Conservation (phyloP, 306 rosid species). For the Citrullus mucosospermus region DNA sequence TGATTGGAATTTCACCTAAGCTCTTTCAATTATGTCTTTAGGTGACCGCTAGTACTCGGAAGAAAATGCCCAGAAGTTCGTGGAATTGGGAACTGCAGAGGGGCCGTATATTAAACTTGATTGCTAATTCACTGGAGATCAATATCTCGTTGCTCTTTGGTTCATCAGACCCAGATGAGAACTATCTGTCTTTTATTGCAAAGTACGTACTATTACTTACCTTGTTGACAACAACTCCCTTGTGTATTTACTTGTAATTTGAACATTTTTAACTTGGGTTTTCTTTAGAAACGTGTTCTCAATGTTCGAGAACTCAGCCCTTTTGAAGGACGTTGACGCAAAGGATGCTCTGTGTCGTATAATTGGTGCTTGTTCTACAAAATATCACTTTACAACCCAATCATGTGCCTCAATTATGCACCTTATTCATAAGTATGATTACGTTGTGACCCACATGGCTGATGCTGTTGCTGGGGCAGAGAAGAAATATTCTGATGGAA, state of each 20-base stretch:
- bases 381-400: conserved; percentile 71
- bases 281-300: conserved; percentile 49
- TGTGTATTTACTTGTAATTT: not conserved
- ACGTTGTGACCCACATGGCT: conserved; percentile 69
- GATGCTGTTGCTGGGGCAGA: conserved; percentile 70
- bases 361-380: conserved; percentile 80
- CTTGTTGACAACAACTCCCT: not conserved
- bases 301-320: conserved; percentile 54
- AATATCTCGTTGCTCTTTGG: conserved; percentile 77
- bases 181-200: conserved; percentile 57
- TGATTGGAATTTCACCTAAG: not conserved
- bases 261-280: conserved; percentile 12
- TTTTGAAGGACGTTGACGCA: conserved; percentile 56
- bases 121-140: conserved; percentile 85
- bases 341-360: conserved; percentile 78
- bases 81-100: conserved; percentile 93
- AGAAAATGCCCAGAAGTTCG: conserved; percentile 39
- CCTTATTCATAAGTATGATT: conserved; percentile 83
- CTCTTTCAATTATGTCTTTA: conserved; percentile 16
- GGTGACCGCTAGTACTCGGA: conserved; percentile 51
- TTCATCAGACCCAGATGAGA: conserved; percentile 57
- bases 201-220: conserved; percentile 36
- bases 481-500: conserved; percentile 84
- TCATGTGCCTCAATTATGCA: conserved; percentile 85
- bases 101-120: conserved; percentile 61